Evolutionary conservation across 768 basidiomycete species (phyloP), one percentile per base, ranked within the genome.

Genomic region (Xanthoconium purpureum): DNA sequence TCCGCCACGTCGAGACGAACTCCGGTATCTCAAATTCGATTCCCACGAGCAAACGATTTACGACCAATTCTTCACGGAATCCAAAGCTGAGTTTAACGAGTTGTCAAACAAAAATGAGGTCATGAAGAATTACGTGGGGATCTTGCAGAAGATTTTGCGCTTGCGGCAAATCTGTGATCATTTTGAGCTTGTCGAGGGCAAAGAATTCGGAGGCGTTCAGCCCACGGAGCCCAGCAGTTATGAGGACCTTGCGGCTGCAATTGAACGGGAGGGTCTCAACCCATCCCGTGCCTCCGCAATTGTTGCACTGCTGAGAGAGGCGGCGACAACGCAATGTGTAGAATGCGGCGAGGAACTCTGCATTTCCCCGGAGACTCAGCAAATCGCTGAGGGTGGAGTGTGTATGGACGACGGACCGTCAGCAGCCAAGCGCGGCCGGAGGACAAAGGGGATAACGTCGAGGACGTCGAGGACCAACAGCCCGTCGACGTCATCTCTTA

Each of bases 91-190:
- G 73, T 98, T 98, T 71, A 85, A 84, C 58, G 86, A 91, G 66
- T 78, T 98, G 61, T 84, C 89, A 32, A 79, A 85, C 71, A 91
- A 89, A 73, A 93, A 95, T 64, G 89, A 94, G 70, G 88, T 97
- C 51, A 91, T 95, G 88, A 97, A 97, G 82, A 98, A 97, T 69
- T 97, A 96, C 68, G 97, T 97, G 62, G 93, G 94, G 52, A 96
- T 99, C 65, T 73, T 99, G 62, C 96, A 98, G 73, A 94, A 95
- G 78, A 91, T 98, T 55, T 78, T 99, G 50, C 91, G 95, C 24
- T 80, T 99, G 45, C 89, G 97, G 52, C 96, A 98, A 76, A 98
- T 98, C 47, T 99, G 97, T 73, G 94, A 98, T 68, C 96, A 99
- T 73, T 91, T 83, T 63, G 92, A 93, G 65, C 80, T 98, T 36